Base-by-base conservation (phyloP, 2,329 filamentous ascomycete species). In the Colletotrichum simmondsii region DNA sequence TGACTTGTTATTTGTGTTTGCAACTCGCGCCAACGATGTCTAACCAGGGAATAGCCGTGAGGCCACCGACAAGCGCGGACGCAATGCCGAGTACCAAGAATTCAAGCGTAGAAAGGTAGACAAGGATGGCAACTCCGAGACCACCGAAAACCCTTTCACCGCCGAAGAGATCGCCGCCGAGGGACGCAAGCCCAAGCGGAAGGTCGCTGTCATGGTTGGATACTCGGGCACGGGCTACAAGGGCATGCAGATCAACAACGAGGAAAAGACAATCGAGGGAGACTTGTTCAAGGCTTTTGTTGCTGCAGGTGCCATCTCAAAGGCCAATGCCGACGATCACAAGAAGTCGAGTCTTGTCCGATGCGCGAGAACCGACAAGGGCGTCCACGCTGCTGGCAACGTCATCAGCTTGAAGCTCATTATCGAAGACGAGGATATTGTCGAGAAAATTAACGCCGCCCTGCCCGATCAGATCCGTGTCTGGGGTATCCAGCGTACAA, bases 181-280 rank as follows among this genome's bases (percentile, higher is more conserved):
- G 82, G 92, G 93, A 80, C 92, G 96, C 75, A 91, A 92, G 69
- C 97, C 97, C 28, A 99, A 99, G 88, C 92, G 94, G 83, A 99
- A 99, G 86, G 96, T 98, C 62, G 97, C 96, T 53, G 95, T 99
- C 37, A 86, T 98, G 87, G 92, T 99, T 77, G 97, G 97, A 19
- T 99, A 99, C 83, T 95, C 95, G 6, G 97, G 97, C 62, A 98
- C 95, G 11, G 97, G 97, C 19, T 99, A 99, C 87, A 95, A 95
- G 84, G 97, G 97, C 78, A 97, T 99, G 92, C 97, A 99, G 85
- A 93, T 99, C 80, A 92, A 92, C 81, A 87, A 88, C 77, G 85
- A 91, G 75, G 92, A 98, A 80, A 95, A 95, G 85, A 99, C 96
- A 0, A 98, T 99, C 75, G 97, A 99, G 85, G 94, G 96, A 56